A percentile compares a stretch with the other conserved stretches of the same genome.
phyloP scores from a whole-genome alignment of 768 basidiomycete genomes.

The Calocera cornea region DNA sequence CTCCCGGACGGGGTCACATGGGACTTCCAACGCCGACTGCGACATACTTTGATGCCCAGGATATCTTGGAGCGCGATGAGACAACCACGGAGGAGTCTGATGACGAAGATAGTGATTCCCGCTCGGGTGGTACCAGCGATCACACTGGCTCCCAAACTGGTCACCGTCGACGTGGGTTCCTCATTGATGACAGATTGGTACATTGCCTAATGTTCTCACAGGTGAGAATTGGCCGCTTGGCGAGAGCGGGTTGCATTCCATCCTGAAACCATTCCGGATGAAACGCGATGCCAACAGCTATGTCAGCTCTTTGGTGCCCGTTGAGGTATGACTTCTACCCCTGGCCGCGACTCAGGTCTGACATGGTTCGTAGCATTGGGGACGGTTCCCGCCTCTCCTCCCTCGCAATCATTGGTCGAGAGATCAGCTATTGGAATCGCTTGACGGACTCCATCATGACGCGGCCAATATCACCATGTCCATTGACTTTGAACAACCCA shows the following conservation, averaged over 20 bases:
- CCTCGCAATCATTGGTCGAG: neutral
- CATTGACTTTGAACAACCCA: neutral
- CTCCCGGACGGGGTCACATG: neutral
- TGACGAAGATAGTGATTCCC: neutral
- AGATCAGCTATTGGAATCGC: neutral
- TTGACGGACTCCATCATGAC: neutral
- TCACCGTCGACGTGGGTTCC: neutral
- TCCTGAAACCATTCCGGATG: neutral
- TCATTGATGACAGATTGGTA: neutral
- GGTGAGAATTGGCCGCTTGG: slow-evolving; percentile 1
- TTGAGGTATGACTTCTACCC: neutral
- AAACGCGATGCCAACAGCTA: neutral
- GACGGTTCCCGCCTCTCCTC: neutral
- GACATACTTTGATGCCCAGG: neutral
- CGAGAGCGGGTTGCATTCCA: neutral
- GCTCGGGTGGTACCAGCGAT: neutral
- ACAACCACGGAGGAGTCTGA: neutral
- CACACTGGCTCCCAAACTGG: neutral
- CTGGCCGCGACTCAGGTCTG: neutral
- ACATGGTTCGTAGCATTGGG: neutral
- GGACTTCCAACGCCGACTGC: neutral
- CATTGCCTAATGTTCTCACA: neutral
- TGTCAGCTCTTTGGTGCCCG: neutral
- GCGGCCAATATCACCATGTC: neutral
- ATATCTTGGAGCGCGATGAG: neutral